phyloP scores from a whole-genome alignment of 2,329 filamentous ascomycete genomes.

The Neospermospora avenae region DNA sequence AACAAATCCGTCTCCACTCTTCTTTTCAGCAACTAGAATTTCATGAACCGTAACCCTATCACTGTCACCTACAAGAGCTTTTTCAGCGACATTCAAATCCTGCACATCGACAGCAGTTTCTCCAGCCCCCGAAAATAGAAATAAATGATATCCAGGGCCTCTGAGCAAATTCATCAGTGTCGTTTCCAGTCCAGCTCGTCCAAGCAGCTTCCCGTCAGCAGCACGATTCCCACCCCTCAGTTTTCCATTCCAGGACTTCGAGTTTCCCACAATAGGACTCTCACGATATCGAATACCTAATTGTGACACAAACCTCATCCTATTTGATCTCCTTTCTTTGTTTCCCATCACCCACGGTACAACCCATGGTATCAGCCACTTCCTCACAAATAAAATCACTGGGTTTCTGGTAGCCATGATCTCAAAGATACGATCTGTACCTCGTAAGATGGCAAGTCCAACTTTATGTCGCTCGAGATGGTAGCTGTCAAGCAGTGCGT shows the following conservation, averaged over 20 bases:
- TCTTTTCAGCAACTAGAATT: background rate
- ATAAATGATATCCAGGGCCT: background rate
- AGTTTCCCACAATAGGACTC: conserved; percentile 38
- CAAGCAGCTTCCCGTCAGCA: conserved; percentile 37
- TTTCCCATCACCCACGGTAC: conserved; percentile 37
- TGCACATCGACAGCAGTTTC: background rate
- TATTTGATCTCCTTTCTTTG: conserved; percentile 17
- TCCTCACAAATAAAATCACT: conserved; percentile 38
- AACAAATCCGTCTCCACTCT: conserved; percentile 16
- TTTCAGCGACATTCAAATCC: background rate
- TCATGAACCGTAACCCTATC: background rate
- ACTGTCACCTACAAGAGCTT: background rate
- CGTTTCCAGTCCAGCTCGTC: conserved; percentile 2
- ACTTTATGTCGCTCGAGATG: conserved; percentile 46
- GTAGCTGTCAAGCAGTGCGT: conserved; percentile 46
- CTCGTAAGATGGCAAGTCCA: conserved; percentile 41
- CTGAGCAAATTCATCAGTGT: background rate
- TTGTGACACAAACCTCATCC: conserved; percentile 41
- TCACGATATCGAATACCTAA: conserved; percentile 43
- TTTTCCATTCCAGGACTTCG: conserved; percentile 33
- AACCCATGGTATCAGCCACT: conserved; percentile 39
- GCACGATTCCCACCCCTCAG: conserved; percentile 47
- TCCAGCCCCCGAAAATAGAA: conserved; percentile 1
- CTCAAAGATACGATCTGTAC: conserved; percentile 42
- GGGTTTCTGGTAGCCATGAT: conserved; percentile 38